Conservation (phyloP, 306 rosid species). For the Senna siamea region DNA sequence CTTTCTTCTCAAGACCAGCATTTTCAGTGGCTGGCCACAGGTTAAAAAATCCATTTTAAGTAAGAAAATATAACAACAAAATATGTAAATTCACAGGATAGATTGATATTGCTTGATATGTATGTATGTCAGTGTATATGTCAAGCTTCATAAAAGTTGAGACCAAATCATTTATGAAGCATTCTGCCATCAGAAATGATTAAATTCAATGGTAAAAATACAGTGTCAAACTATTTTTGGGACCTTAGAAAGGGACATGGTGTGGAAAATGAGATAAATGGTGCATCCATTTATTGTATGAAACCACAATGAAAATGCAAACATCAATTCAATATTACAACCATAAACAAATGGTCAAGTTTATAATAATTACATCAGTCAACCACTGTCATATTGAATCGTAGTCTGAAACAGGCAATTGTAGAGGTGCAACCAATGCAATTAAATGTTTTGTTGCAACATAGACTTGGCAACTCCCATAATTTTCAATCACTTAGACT, state of each 20-base stretch:
- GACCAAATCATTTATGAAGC: neutral
- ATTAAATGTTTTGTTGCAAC: neutral
- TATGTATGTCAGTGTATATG: neutral
- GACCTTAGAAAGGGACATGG: neutral
- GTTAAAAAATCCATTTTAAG: conserved; percentile 8
- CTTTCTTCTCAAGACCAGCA: conserved; percentile 51
- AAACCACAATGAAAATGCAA: neutral
- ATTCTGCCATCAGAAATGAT: conserved; percentile 2
- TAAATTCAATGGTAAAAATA: neutral
- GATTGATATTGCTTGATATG: neutral
- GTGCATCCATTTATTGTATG: neutral
- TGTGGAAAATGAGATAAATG: neutral
- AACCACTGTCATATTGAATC: neutral
- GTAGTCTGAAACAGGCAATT: neutral
- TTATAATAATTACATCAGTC: neutral
- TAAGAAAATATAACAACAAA: neutral
- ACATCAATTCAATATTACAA: conserved; percentile 3
- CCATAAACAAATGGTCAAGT: neutral
- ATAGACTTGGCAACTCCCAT: neutral
- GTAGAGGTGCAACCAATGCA: neutral
- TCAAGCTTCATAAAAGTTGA: neutral
- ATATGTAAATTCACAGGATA: neutral
- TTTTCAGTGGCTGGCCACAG: neutral
- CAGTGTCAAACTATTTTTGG: neutral
- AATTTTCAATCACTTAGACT: neutral